phyloP scores from a whole-genome alignment of 2,329 filamentous ascomycete species.

The Elsinoe necatrix region DNA sequence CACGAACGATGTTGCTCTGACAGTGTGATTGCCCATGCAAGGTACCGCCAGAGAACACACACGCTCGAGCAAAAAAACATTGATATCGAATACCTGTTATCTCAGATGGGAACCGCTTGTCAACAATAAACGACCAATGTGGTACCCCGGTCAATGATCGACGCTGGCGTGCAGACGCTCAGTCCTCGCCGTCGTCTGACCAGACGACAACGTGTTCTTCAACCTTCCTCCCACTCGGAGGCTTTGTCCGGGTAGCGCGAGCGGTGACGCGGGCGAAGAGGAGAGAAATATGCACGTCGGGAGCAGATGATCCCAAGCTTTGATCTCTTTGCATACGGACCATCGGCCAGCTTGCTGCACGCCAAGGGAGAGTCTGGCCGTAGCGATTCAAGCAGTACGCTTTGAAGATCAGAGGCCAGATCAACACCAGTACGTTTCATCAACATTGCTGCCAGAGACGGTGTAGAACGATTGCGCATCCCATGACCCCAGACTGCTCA shows the following conservation, averaged over 20 bases:
- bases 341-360: not conserved
- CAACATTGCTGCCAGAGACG: not conserved
- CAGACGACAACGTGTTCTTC: not conserved
- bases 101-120: not conserved
- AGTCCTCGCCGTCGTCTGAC: not conserved
- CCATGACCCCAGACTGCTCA: not conserved
- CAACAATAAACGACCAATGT: too few species aligned
- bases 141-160: conserved; percentile 4
- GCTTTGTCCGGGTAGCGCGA: not conserved
- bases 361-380: not conserved
- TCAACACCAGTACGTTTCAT: not conserved
- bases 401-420: not conserved
- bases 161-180: conserved; percentile 3
- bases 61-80: too few species aligned
- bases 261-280: not conserved
- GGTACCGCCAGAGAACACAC: too few species aligned
- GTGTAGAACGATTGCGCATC: not conserved
- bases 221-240: not conserved
- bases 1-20: too few species aligned
- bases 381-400: not conserved
- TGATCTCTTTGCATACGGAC: not conserved
- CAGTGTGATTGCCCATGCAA: too few species aligned
- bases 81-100: not conserved
- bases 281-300: not conserved
- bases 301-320: not conserved